phyloP scores from a whole-genome alignment of 306 rosid species.

The Lagenaria siceraria region DNA sequence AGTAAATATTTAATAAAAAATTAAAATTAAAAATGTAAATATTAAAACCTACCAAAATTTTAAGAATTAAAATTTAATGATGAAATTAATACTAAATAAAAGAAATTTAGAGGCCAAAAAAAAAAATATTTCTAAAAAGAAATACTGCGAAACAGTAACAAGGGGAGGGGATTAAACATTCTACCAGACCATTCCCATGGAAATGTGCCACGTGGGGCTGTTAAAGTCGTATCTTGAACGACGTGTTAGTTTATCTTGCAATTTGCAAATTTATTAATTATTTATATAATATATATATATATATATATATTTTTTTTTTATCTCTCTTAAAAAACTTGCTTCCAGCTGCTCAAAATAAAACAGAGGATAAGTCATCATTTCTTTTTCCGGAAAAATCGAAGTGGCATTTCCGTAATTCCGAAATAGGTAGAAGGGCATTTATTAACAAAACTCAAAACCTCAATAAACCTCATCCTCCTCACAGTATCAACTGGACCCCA shows the following conservation, averaged over 20 bases:
- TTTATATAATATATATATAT: too few relatives aligned
- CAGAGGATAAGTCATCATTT: background rate
- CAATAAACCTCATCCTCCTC: slow-evolving; percentile 1
- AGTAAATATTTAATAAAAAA: too few relatives aligned
- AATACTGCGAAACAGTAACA: background rate
- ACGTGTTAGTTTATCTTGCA: background rate
- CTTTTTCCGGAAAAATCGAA: background rate
- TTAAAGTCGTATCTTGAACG: background rate
- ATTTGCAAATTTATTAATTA: background rate
- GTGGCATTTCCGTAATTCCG: background rate
- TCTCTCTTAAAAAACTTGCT: background rate
- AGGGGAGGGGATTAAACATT: background rate
- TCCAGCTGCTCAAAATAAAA: background rate
- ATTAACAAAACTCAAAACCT: background rate
- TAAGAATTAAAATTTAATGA: too few relatives aligned
- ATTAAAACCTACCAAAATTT: too few relatives aligned
- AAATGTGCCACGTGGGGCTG: background rate
- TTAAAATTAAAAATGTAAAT: too few relatives aligned
- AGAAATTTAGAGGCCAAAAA: too few relatives aligned
- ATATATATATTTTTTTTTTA: too few relatives aligned
- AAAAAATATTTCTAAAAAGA: too few relatives aligned
- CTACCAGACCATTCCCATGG: background rate
- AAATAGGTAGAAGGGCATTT: background rate
- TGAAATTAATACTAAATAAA: too few relatives aligned
- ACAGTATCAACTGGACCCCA: slow-evolving; percentile 3